Conservation (phyloP, 495 filamentous ascomycete species). For the Endocarpon pusillum region DNA sequence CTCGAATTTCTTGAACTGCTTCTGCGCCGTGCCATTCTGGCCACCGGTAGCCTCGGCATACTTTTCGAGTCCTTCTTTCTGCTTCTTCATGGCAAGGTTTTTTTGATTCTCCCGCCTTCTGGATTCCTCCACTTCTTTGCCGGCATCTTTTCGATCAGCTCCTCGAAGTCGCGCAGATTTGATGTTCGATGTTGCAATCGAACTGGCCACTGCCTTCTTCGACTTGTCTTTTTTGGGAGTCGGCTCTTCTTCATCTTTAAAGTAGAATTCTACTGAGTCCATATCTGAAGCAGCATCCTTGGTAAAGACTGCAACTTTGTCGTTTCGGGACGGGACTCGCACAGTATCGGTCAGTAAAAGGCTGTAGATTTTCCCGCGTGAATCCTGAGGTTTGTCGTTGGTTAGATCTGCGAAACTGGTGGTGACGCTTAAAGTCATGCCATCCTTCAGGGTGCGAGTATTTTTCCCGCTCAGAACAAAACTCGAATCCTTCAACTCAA, state of each 20-base stretch:
- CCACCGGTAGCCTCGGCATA: constrained; percentile 68
- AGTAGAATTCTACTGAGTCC: constrained; percentile 90
- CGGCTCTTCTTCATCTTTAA: constrained; percentile 73
- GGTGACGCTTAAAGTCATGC: constrained; percentile 86
- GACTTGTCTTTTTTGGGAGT: constrained; percentile 53
- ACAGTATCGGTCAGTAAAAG: constrained; percentile 86
- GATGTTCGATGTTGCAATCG: constrained; percentile 78
- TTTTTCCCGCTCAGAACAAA: constrained; percentile 76
- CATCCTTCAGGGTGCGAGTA: constrained; percentile 65
- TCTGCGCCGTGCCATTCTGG: constrained; percentile 77
- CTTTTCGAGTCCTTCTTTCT: constrained; percentile 64
- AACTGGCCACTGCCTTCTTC: constrained; percentile 67
- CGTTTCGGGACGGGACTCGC: constrained; percentile 49
- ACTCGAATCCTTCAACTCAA: constrained; percentile 71
- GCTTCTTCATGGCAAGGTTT: constrained; percentile 72
- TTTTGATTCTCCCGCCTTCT: constrained; percentile 85
- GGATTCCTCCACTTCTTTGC: constrained; percentile 79
- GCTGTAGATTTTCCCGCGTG: constrained; percentile 73
- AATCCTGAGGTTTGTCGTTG: constrained; percentile 66
- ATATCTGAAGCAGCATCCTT: constrained; percentile 78
- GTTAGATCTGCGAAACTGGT: constrained; percentile 77
- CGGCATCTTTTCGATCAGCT: constrained; percentile 71
- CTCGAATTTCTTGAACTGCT: constrained; percentile 96
- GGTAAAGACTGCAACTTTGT: constrained; percentile 56
- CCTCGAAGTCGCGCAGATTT: constrained; percentile 82